phyloP scores from a whole-genome alignment of 129 eudicot genomes.

The Ambrosia artemisiifolia region DNA sequence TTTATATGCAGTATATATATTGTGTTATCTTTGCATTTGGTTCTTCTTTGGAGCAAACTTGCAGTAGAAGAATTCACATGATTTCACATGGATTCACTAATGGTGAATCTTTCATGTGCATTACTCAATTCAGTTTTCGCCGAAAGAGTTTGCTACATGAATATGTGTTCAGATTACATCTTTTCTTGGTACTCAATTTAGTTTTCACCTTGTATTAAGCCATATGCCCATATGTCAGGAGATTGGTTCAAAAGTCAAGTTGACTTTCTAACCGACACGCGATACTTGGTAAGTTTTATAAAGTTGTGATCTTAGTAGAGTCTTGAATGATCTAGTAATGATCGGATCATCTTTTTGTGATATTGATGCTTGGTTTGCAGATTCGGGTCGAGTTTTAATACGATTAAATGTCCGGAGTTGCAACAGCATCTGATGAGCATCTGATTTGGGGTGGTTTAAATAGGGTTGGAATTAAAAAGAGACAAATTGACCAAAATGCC shows the following conservation, averaged over 20 bases:
- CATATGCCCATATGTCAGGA: not conserved
- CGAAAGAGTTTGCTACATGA: not conserved
- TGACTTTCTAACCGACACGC: not conserved
- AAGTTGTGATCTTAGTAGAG: not conserved
- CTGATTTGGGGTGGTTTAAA: too few relatives aligned
- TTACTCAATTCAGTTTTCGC: not conserved
- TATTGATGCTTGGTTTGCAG: too few relatives aligned
- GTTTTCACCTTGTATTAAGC: not conserved
- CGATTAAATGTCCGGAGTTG: not conserved
- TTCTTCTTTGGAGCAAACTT: constrained; percentile 1
- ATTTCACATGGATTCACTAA: not conserved
- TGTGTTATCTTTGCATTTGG: not conserved
- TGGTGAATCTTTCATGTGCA: not conserved
- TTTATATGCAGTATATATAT: not conserved
- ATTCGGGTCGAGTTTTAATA: not conserved
- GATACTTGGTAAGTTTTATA: not conserved
- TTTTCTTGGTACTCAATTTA: not conserved
- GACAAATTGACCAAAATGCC: too few relatives aligned
- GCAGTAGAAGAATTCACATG: not conserved
- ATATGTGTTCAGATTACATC: not conserved
- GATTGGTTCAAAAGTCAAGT: not conserved
- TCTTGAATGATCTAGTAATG: not conserved
- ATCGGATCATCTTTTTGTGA: not conserved
- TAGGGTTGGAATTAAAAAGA: too few relatives aligned
- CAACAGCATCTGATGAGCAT: not conserved